A percentile compares a stretch with the other conserved stretches of the same genome.
These are phyloP conservation scores for Pseudopithomyces maydicus DNA, from an alignment of 2,329 filamentous ascomycete species.

Conservation along the genomic window DNA sequence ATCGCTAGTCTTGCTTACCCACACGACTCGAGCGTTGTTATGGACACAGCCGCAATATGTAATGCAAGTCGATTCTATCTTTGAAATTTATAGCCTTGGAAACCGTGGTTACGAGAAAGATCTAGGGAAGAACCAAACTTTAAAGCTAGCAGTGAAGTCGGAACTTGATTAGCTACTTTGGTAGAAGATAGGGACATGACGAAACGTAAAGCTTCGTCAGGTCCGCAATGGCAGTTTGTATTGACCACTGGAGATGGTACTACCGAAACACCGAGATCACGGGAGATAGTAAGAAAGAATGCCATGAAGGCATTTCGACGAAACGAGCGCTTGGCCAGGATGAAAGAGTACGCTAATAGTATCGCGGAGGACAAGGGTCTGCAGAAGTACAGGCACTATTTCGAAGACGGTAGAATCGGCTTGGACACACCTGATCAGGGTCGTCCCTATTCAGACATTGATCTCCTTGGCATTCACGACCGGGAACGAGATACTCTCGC, in stretches of 20 bases:
- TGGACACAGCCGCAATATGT: not conserved
- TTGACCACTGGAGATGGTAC: not conserved
- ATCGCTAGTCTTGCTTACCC: not conserved
- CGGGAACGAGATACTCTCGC: no score
- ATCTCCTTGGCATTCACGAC: no score
- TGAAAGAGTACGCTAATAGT: not conserved
- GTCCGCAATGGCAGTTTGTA: not conserved
- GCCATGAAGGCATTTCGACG: slow-evolving; percentile 1
- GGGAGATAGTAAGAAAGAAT: not conserved
- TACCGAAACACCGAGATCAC: not conserved
- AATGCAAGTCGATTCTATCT: not conserved
- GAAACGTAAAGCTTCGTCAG: not conserved
- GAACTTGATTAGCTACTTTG: not conserved
- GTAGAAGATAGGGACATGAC: not conserved
- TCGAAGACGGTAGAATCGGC: no score
- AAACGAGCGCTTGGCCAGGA: not conserved
- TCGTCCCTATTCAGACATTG: no score
- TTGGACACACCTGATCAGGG: no score
- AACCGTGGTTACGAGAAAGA: no score
- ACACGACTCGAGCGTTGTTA: not conserved
- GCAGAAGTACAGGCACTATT: no score
- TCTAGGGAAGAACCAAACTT: not conserved
- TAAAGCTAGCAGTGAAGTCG: not conserved
- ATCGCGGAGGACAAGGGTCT: not conserved
- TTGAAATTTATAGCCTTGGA: no score